These are phyloP conservation scores for Cyberlindnera bimundalis DNA, from an alignment of 805 yeast species.

Conservation along the genomic window DNA sequence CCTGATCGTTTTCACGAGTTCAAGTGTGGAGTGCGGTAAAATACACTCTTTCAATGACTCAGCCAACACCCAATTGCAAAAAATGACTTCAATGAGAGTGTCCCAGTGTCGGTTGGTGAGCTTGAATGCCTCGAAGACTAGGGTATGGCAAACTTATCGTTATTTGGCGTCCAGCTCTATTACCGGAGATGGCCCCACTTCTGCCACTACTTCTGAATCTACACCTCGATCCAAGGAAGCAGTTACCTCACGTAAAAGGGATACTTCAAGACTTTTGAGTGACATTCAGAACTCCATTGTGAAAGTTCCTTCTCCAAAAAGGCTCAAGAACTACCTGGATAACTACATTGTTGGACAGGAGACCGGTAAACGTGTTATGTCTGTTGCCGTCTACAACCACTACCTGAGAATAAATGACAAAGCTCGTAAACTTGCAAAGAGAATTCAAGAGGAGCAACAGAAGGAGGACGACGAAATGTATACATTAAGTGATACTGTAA, in stretches of 20 bases:
- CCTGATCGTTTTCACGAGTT: too few species aligned
- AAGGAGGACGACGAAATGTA: constrained; percentile 30
- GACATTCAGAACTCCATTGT: constrained; percentile 20
- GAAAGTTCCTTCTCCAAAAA: constrained; percentile 45
- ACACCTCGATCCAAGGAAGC: background rate
- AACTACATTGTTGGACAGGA: constrained; percentile 56
- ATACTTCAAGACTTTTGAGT: constrained; percentile 1
- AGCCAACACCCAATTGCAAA: background rate
- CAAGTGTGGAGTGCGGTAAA: too few species aligned
- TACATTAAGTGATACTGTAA: constrained; percentile 21
- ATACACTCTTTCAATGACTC: too few species aligned
- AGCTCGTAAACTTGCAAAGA: constrained; percentile 30
- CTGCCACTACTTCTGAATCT: background rate
- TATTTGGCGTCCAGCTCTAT: background rate
- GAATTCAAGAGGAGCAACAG: constrained; percentile 25
- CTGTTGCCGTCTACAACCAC: constrained; percentile 61
- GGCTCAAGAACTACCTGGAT: constrained; percentile 44
- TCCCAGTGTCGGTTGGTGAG: background rate
- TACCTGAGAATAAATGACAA: constrained; percentile 46
- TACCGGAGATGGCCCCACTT: background rate
- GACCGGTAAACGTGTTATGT: constrained; percentile 50
- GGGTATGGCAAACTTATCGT: background rate
- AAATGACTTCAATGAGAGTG: background rate
- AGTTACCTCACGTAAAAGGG: background rate
- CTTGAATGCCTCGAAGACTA: background rate